Evolutionary conservation across 331 rosid species (phyloP).

Genomic region (Saraca asoca): DNA sequence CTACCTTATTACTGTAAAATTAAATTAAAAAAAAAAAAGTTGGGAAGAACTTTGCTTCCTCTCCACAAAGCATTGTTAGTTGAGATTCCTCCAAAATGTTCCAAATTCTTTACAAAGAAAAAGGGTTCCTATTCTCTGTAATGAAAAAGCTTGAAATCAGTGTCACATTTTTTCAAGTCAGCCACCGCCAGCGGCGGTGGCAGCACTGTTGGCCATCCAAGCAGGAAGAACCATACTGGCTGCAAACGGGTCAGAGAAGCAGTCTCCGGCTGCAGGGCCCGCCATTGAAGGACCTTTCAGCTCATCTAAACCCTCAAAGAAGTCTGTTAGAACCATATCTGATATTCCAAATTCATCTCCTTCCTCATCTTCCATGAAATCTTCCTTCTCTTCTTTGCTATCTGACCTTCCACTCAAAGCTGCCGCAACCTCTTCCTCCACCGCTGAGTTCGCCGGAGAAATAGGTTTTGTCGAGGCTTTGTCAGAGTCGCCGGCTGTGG

Average conservation of each 20-base stretch:
- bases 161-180: conserved; percentile 30
- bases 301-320: conserved; percentile 86
- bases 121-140: conserved; percentile 22
- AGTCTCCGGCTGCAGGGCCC: conserved; percentile 42
- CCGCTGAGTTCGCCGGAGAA: conserved; percentile 55
- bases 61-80: conserved; percentile 36
- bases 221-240: conserved; percentile 42
- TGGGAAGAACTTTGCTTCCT: conserved; percentile 36
- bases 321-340: conserved; percentile 63
- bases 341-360: conserved; percentile 58
- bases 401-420: conserved; percentile 51
- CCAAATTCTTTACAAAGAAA: conserved; percentile 7
- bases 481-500: conserved; percentile 36
- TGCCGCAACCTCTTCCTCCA: conserved; percentile 49
- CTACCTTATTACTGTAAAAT: conserved; percentile 24
- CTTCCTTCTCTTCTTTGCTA: conserved; percentile 49
- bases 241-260: conserved; percentile 54
- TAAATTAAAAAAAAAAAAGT: neutral
- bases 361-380: conserved; percentile 54
- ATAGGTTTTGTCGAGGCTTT: conserved; percentile 31
- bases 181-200: conserved; percentile 57
- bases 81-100: conserved; percentile 42
- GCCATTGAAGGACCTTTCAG: conserved; percentile 41
- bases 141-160: conserved; percentile 13
- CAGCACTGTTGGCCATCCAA: conserved; percentile 49